Conservation (phyloP, 441 rosid genomes). For the Pelargonium fulgidum region DNA sequence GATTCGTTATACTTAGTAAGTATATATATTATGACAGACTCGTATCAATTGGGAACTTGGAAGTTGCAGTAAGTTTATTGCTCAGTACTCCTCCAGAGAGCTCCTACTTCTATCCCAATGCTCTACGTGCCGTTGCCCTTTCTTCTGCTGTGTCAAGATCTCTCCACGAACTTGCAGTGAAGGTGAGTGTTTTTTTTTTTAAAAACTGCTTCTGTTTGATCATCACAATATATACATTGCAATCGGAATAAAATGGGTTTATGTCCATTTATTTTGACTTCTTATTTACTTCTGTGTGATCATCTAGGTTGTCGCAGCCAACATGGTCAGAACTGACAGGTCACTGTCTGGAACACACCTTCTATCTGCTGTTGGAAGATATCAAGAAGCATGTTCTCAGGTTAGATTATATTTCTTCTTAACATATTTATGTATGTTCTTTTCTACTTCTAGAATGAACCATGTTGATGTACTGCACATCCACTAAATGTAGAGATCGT, state of each 20-base stretch:
- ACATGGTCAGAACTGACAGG: constrained; percentile 88
- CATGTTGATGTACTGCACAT: not conserved
- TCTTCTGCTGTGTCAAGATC: constrained; percentile 93
- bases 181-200: constrained; percentile 36
- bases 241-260: constrained; percentile 8
- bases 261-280: constrained; percentile 5
- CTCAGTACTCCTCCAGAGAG: constrained; percentile 91
- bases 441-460: not conserved
- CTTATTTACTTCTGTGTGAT: constrained; percentile 16
- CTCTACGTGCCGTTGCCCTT: constrained; percentile 96
- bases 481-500: no score
- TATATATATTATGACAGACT: constrained; percentile 44
- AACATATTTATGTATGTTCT: not conserved
- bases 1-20: not conserved
- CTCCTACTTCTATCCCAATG: constrained; percentile 83
- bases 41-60: constrained; percentile 87
- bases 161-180: constrained; percentile 92
- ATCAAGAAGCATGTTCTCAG: constrained; percentile 99
- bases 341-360: constrained; percentile 92
- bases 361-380: constrained; percentile 91
- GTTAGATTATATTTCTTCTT: constrained; percentile 33
- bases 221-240: not conserved
- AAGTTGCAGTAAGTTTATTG: constrained; percentile 90
- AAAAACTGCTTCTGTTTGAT: constrained; percentile 11
- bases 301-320: constrained; percentile 90